Conservation (phyloP, 176 grass and related monocot species). For the Cocos nucifera region DNA sequence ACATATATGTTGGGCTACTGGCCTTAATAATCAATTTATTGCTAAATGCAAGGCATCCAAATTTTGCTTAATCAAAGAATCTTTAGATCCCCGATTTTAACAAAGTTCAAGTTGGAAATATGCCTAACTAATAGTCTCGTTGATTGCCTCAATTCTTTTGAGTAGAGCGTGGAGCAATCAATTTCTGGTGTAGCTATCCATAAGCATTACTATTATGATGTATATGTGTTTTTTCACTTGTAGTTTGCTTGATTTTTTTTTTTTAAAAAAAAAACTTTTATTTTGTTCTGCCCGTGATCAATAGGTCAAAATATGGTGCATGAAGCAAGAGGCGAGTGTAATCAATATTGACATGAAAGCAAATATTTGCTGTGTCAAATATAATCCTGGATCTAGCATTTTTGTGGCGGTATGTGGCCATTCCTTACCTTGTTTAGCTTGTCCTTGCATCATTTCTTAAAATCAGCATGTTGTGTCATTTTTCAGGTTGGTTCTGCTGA, state of each 20-base stretch:
- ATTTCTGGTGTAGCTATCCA: too few species aligned
- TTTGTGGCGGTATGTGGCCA: constrained; percentile 73
- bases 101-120: too few species aligned
- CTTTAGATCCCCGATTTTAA: too few species aligned
- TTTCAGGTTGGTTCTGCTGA: constrained; percentile 92
- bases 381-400: constrained; percentile 82
- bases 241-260: neutral
- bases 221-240: neutral
- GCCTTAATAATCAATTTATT: too few species aligned
- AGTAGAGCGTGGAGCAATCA: too few species aligned
- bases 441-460: constrained; percentile 17
- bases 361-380: constrained; percentile 99
- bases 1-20: too few species aligned
- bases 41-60: too few species aligned
- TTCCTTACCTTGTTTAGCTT: neutral
- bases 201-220: too few species aligned
- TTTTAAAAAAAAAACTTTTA: neutral
- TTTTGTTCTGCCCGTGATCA: constrained; percentile 5
- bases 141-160: too few species aligned
- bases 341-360: constrained; percentile 99
- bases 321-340: constrained; percentile 88
- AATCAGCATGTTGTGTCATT: constrained; percentile 12
- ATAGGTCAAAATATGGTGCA: constrained; percentile 98
- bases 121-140: too few species aligned
- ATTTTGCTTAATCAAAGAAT: too few species aligned